Evolutionary conservation across 768 basidiomycete genomes (phyloP), one percentile per base, ranked within the genome.

Genomic region (Mycena sanguinolenta): DNA sequence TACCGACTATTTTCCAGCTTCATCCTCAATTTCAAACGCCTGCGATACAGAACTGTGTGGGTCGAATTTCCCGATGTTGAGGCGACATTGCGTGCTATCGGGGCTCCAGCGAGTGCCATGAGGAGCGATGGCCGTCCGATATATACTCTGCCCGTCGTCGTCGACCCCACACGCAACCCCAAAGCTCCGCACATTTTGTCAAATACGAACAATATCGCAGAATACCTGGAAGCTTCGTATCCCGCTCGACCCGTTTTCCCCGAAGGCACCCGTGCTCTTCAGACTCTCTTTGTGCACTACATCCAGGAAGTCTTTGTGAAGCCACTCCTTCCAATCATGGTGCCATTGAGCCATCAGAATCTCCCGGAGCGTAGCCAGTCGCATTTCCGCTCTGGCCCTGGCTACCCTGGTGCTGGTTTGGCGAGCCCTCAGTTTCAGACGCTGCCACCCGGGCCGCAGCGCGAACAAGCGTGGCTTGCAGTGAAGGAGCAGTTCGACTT

Each of bases 181-280:
- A 72, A 65, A 2, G 65, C 72, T 0, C 85, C 85, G 4, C 72
- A 84, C 50, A 80, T 86, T 23, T 78, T 87, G 30, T 80, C 86
- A 17, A 82, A 84, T 59, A 57, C 86, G 19, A 88, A 88, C 75
- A 81, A 78, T 63, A 94, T 94, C 66, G 89, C 89, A 2, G 91
- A 93, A 73, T 93, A 93, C 75, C 87, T 94, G 30, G 93, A 94
- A 73, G 78, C 82, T 7, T 82, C 87, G 0, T 93, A 91, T 73
- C 92, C 92, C 1, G 90, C 90, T 0, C 89, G 92, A 4, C 90
- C 90, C 1, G 84, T 94, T 19, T 89, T 92, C 71, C 93, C 93
- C 0, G 90, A 90, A 34, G 92, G 91, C n/a, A 86, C 91, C 0
- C 86, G 89, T 14, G 91, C 92, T 0, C 78, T 93, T 39, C 92